phyloP scores from a whole-genome alignment of 2,329 filamentous ascomycete species.

The Penicillium sp. region DNA sequence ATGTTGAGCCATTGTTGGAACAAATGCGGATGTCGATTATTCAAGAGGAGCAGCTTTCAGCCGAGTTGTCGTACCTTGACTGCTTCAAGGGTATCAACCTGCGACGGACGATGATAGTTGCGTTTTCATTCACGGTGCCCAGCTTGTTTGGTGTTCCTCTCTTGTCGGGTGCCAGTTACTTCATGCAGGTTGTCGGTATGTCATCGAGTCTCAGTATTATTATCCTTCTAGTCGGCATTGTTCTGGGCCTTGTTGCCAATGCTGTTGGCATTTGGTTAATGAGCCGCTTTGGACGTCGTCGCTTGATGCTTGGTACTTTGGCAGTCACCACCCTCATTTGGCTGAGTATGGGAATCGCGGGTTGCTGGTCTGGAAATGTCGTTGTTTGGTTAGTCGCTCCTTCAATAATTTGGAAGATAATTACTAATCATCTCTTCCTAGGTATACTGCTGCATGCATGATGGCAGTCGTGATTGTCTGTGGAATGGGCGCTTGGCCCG shows the following conservation, averaged over 20 bases:
- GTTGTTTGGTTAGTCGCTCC: conserved; percentile 39
- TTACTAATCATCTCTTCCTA: conserved; percentile 15
- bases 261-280: conserved; percentile 48
- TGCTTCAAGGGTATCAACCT: conserved; percentile 27
- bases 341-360: conserved; percentile 50
- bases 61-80: conserved; percentile 28
- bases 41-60: conserved; percentile 50
- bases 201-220: conserved; percentile 35
- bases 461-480: conserved; percentile 48
- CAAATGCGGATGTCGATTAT: conserved; percentile 46
- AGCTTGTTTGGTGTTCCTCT: conserved; percentile 50
- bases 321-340: conserved; percentile 39
- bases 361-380: conserved; percentile 42
- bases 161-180: conserved; percentile 47
- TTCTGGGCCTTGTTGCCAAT: conserved; percentile 49
- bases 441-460: conserved; percentile 45
- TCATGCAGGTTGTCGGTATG: conserved; percentile 38
- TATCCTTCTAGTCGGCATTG: conserved; percentile 50
- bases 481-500: conserved; percentile 37
- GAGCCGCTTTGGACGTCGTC: conserved; percentile 42
- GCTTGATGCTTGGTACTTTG: conserved; percentile 30
- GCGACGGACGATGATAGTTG: conserved; percentile 33
- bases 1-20: conserved; percentile 35
- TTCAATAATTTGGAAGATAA: too few species aligned
- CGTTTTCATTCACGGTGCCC: conserved; percentile 46